These are phyloP conservation scores for Dioscorea dumetorum DNA, from an alignment of 106 monocot genomes.

Conservation along the genomic window DNA sequence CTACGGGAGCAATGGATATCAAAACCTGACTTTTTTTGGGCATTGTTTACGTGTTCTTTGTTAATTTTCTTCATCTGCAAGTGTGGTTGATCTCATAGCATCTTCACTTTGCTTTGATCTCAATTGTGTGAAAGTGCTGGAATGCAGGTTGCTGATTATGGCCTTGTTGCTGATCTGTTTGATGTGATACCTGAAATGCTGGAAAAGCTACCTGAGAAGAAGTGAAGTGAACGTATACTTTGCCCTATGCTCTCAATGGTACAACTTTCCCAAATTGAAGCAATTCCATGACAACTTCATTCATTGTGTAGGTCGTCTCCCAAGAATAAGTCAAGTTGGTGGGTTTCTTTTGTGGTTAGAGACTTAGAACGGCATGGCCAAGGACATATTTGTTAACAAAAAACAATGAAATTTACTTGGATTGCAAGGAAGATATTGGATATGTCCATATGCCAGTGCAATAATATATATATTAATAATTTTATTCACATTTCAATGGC, in stretches of 20 bases:
- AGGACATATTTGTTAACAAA: neutral
- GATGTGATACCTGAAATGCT: constrained; percentile 73
- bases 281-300: too few relatives aligned
- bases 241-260: too few relatives aligned
- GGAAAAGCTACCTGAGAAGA: constrained; percentile 80
- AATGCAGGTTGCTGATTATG: constrained; percentile 86
- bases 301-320: too few relatives aligned
- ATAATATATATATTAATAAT: too few relatives aligned
- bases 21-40: neutral
- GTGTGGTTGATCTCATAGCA: neutral
- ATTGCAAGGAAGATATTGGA: too few relatives aligned
- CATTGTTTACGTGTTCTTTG: neutral
- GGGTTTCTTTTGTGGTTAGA: too few relatives aligned
- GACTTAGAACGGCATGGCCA: neutral
- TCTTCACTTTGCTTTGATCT: neutral
- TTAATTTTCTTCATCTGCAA: neutral
- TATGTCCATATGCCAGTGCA: too few relatives aligned
- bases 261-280: too few relatives aligned
- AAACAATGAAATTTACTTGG: neutral
- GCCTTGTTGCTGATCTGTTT: constrained; percentile 82
- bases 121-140: neutral
- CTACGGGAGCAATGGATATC: too few relatives aligned
- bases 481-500: too few relatives aligned
- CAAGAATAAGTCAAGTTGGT: too few relatives aligned
- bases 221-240: constrained; percentile 2